Conservation (phyloP, 345 rosid genomes). For the Eucalyptus sp. region DNA sequence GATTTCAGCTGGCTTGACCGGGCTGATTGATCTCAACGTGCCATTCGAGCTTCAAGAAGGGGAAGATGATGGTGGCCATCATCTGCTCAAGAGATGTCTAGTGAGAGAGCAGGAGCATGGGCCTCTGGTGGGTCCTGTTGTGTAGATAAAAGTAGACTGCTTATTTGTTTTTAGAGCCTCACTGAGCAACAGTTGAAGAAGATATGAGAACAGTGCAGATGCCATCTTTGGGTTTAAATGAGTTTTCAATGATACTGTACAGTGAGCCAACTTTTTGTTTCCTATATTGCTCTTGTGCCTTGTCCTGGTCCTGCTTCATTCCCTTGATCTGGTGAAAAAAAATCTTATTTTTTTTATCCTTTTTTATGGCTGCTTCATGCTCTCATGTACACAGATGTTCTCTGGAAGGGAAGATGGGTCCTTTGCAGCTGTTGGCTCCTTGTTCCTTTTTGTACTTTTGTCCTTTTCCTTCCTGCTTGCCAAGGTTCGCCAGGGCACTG, state of each 20-base stretch:
- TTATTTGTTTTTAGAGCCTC: background rate
- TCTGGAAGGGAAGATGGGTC: background rate
- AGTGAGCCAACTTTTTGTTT: background rate
- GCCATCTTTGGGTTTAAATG: background rate
- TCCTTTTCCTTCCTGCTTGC: background rate
- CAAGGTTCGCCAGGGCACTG: background rate
- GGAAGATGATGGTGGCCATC: background rate
- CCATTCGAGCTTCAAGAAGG: background rate
- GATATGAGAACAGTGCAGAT: background rate
- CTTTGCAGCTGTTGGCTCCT: background rate
- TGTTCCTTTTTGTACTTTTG: background rate
- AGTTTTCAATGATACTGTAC: background rate
- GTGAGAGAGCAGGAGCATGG: background rate
- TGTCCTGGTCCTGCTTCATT: background rate
- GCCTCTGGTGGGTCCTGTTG: background rate
- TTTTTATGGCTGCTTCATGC: background rate
- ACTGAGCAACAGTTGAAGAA: background rate
- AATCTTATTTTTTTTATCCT: background rate
- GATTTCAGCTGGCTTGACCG: background rate
- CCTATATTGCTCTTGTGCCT: background rate
- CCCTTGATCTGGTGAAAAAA: background rate
- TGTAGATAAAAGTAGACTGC: background rate
- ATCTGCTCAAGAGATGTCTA: background rate
- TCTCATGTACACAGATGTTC: background rate
- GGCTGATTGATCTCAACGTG: background rate